These are phyloP conservation scores for Diaporthe caulivora DNA, from an alignment of 2,329 filamentous ascomycete species.

Conservation along the genomic window DNA sequence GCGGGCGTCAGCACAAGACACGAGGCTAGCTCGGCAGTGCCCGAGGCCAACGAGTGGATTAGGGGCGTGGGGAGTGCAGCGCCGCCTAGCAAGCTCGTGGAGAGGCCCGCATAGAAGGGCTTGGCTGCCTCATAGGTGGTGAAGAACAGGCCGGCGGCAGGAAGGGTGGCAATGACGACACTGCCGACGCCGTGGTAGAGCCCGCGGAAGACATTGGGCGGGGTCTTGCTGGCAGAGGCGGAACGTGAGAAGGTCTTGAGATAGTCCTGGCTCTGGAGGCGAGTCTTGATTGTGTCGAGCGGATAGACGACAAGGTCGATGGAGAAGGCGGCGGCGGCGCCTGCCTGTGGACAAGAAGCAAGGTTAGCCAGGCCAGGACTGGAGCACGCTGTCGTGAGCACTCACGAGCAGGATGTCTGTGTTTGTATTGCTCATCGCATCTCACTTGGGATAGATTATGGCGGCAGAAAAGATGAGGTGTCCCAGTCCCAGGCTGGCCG, in stretches of 20 bases:
- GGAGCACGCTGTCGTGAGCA: neutral
- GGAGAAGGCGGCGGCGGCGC: conserved; percentile 85
- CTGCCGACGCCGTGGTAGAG: conserved; percentile 91
- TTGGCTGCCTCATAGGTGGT: conserved; percentile 89
- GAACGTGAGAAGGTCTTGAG: conserved; percentile 72
- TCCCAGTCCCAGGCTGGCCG: conserved; percentile 2
- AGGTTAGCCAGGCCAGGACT: neutral
- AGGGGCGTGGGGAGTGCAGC: conserved; percentile 71
- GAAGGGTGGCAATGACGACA: conserved; percentile 87
- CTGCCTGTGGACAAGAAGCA: conserved; percentile 68
- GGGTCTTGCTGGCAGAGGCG: conserved; percentile 64
- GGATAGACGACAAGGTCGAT: conserved; percentile 90
- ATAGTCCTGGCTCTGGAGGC: conserved; percentile 84
- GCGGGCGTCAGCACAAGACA: conserved; percentile 90
- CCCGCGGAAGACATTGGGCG: conserved; percentile 70
- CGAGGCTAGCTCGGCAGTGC: conserved; percentile 83
- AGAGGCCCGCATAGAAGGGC: conserved; percentile 64
- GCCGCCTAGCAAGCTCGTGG: conserved; percentile 47
- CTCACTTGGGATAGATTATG: neutral
- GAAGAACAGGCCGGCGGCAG: conserved; percentile 91
- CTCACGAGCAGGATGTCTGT: conserved; percentile 38
- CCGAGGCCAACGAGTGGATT: conserved; percentile 80
- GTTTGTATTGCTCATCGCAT: conserved; percentile 39
- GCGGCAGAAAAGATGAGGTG: neutral
- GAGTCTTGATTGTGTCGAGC: conserved; percentile 89